phyloP scores from a whole-genome alignment of 108 stramenopile genomes.

The Cylindrotheca closterium region DNA sequence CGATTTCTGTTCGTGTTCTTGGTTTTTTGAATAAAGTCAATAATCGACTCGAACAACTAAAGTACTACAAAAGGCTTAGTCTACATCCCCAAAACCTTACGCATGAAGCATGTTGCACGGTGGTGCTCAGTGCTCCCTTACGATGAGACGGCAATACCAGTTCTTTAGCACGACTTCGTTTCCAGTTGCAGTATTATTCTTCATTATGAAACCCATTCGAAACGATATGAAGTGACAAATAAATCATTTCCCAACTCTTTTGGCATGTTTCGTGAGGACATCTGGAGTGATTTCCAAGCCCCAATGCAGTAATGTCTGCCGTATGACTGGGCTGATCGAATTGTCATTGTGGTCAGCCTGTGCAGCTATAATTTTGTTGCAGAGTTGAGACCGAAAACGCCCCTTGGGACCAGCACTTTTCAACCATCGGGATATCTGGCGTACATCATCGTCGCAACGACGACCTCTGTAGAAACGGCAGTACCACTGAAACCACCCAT shows the following conservation, averaged over 20 bases:
- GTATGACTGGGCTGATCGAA: conserved; percentile 90
- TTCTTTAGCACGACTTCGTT: too few relatives aligned
- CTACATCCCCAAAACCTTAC: too few relatives aligned
- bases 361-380: conserved; percentile 87
- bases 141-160: too few relatives aligned
- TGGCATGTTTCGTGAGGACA: conserved; percentile 63
- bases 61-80: too few relatives aligned
- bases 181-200: too few relatives aligned
- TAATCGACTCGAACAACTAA: too few relatives aligned
- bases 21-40: too few relatives aligned
- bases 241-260: conserved; percentile 37
- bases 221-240: too few relatives aligned
- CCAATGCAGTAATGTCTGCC: conserved; percentile 97
- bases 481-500: conserved; percentile 99
- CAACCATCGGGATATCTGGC: conserved; percentile 88
- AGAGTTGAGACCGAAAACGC: conserved; percentile 89
- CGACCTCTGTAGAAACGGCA: conserved; percentile 94
- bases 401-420: conserved; percentile 86
- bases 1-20: too few relatives aligned
- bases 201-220: too few relatives aligned
- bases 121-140: too few relatives aligned
- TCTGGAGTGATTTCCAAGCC: conserved; percentile 86
- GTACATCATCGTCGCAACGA: conserved; percentile 76
- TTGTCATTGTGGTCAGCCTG: conserved; percentile 41
- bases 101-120: too few relatives aligned